phyloP scores from a whole-genome alignment of 164 flowering plant genomes.

The Aristolochia fimbriata region DNA sequence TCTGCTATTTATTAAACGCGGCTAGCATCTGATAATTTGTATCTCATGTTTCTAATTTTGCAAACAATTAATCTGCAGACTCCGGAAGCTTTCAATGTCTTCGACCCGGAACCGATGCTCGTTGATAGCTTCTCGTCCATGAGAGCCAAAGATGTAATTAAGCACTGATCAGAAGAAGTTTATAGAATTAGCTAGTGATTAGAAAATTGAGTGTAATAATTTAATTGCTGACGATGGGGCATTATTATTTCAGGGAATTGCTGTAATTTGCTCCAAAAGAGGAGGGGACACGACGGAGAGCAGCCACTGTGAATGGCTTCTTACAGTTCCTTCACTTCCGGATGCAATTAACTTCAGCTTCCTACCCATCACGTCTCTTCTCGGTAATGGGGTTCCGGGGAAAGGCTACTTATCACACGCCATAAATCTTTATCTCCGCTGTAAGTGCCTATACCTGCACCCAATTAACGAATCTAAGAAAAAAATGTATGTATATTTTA shows the following conservation, averaged over 20 bases:
- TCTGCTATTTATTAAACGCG: no score
- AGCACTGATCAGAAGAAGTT: no score
- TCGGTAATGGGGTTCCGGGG: constrained; percentile 52
- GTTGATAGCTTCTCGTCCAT: constrained; percentile 31
- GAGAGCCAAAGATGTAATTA: constrained; percentile 48
- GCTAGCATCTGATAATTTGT: no score
- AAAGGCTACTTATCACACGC: constrained; percentile 74
- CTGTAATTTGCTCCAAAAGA: constrained; percentile 42
- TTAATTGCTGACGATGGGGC: background rate
- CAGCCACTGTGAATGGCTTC: constrained; percentile 78
- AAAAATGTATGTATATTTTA: no score
- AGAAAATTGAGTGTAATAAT: background rate
- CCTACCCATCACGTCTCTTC: constrained; percentile 83
- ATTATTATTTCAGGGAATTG: constrained; percentile 38
- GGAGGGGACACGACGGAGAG: constrained; percentile 46
- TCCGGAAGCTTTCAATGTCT: constrained; percentile 59
- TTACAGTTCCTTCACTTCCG: constrained; percentile 53
- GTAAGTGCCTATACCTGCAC: no score
- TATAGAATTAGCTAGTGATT: background rate
- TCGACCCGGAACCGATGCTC: constrained; percentile 27
- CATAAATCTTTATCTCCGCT: constrained; percentile 75
- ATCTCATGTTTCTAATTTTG: no score
- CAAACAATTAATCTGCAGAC: constrained; percentile 13
- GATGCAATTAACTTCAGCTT: constrained; percentile 60
- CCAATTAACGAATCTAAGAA: no score